A percentile compares a stretch with the other conserved stretches of the same genome.
These are phyloP conservation scores for Tilletia setariae DNA, from an alignment of 1,284 basidiomycete species.

Conservation along the genomic window DNA sequence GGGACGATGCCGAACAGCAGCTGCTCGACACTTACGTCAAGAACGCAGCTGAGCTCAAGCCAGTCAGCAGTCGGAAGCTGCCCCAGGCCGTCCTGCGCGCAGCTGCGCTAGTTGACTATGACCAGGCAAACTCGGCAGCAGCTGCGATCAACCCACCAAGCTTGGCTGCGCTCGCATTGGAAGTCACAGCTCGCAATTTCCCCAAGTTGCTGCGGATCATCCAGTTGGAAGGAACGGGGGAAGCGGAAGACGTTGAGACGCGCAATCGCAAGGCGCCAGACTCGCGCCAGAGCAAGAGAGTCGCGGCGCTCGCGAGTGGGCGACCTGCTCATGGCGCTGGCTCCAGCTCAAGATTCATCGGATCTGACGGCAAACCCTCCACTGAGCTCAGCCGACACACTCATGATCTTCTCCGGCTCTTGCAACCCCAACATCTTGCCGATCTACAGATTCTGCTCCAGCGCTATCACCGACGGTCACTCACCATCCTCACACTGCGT, in stretches of 20 bases:
- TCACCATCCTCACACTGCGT: constrained; percentile 5
- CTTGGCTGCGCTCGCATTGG: background rate
- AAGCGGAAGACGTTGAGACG: too few relatives aligned
- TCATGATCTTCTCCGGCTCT: background rate
- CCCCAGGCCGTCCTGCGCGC: background rate
- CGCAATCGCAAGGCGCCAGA: background rate
- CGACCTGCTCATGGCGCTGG: too few relatives aligned
- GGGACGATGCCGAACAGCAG: constrained; percentile 14
- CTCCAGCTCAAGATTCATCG: background rate
- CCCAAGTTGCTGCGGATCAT: background rate
- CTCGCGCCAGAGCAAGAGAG: background rate
- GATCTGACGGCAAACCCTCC: background rate
- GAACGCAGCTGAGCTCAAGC: background rate
- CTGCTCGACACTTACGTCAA: constrained; percentile 15
- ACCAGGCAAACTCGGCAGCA: background rate
- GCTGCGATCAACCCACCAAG: background rate
- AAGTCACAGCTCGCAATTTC: constrained; percentile 8
- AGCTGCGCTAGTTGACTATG: background rate
- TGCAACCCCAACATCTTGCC: constrained; percentile 1
- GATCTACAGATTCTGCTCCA: background rate
- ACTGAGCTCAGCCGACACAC: constrained; percentile 2
- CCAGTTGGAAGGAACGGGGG: background rate
- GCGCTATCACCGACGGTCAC: background rate
- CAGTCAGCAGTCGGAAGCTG: constrained; percentile 3
- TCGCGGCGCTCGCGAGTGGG: background rate